Percentiles rank a stretch among this genome's conserved stretches.
These are phyloP conservation scores for Tetracladium maxilliforme DNA, from an alignment of 2,329 filamentous ascomycete genomes.

Conservation along the genomic window DNA sequence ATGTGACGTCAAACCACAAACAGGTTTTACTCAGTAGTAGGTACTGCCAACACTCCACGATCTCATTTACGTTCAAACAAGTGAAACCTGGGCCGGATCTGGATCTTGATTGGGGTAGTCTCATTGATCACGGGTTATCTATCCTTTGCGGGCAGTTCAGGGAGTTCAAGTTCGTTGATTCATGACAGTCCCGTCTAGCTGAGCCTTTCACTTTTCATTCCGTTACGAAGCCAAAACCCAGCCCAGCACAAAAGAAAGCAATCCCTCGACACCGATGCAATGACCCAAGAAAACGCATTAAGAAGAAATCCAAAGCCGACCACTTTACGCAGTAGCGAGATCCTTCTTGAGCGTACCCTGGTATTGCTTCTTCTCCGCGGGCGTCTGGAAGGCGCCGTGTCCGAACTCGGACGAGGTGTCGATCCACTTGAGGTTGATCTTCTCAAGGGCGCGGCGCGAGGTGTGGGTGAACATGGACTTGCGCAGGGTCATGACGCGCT, in stretches of 20 bases:
- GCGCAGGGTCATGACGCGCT: slow-evolving; percentile 96
- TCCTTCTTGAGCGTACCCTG: slow-evolving; percentile 99
- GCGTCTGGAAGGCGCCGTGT: slow-evolving; percentile 98
- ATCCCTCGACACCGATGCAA: slow-evolving; percentile 41
- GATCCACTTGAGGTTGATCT: slow-evolving; percentile 99
- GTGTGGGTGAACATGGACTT: slow-evolving; percentile 99
- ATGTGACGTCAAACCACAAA: no score
- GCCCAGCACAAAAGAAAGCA: slow-evolving; percentile 15
- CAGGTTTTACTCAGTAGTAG: no score
- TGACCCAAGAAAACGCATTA: slow-evolving; percentile 18
- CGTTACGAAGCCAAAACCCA: slow-evolving; percentile 15
- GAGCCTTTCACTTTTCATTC: no score
- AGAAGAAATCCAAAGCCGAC: slow-evolving; percentile 15
- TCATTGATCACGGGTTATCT: no score
- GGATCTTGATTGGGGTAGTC: no score
- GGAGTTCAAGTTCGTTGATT: no score
- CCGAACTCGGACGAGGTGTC: slow-evolving; percentile 99
- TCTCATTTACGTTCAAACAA: no score
- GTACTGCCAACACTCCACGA: no score
- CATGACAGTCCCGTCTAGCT: no score
- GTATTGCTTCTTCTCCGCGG: slow-evolving; percentile 94
- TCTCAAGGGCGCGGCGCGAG: slow-evolving; percentile 89
- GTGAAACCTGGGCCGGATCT: no score
- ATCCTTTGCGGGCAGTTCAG: no score
- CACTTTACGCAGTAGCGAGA: slow-evolving; percentile 38